Percentiles rank a stretch among this genome's conserved stretches.
These are phyloP conservation scores for Alternaria sp. DNA, from an alignment of 2,329 filamentous ascomycete genomes.

Conservation along the genomic window DNA sequence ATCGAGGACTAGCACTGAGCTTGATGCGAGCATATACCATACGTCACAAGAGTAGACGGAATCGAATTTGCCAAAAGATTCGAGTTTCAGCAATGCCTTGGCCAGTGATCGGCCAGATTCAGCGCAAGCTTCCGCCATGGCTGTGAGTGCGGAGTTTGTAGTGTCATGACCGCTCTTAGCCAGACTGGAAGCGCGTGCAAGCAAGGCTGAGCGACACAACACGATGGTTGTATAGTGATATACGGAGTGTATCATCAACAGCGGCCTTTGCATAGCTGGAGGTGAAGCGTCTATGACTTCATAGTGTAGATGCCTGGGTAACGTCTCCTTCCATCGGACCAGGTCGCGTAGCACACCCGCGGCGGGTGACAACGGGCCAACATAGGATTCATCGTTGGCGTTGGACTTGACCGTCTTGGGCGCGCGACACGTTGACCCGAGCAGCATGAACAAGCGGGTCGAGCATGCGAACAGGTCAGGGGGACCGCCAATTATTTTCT, in stretches of 20 bases:
- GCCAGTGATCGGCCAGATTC: constrained; percentile 49
- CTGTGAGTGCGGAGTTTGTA: constrained; percentile 36
- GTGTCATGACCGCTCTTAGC: constrained; percentile 39
- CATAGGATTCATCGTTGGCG: constrained; percentile 49
- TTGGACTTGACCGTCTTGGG: constrained; percentile 44
- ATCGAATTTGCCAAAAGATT: constrained; percentile 51
- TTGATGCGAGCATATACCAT: constrained; percentile 52
- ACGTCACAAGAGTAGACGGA: constrained; percentile 54
- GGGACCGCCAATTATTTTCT: constrained; percentile 49
- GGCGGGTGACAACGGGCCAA: constrained; percentile 51
- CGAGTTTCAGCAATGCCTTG: constrained; percentile 48
- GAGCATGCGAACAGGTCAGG: constrained; percentile 53
- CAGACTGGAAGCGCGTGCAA: constrained; percentile 49
- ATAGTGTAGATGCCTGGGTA: constrained; percentile 51
- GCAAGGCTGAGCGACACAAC: constrained; percentile 51
- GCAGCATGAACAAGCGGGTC: constrained; percentile 48
- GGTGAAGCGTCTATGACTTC: constrained; percentile 46
- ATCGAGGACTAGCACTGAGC: constrained; percentile 51
- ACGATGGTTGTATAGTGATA: constrained; percentile 54
- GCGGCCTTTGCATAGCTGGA: constrained; percentile 48
- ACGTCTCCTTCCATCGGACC: constrained; percentile 49
- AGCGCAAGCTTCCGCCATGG: constrained; percentile 51
- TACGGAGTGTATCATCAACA: constrained; percentile 52
- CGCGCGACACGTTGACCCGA: constrained; percentile 52
- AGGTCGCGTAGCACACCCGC: constrained; percentile 52